Evolutionary conservation across 768 basidiomycete species (phyloP), one percentile per base, ranked within the genome.

Genomic region (Lactifluus echinatus): DNA sequence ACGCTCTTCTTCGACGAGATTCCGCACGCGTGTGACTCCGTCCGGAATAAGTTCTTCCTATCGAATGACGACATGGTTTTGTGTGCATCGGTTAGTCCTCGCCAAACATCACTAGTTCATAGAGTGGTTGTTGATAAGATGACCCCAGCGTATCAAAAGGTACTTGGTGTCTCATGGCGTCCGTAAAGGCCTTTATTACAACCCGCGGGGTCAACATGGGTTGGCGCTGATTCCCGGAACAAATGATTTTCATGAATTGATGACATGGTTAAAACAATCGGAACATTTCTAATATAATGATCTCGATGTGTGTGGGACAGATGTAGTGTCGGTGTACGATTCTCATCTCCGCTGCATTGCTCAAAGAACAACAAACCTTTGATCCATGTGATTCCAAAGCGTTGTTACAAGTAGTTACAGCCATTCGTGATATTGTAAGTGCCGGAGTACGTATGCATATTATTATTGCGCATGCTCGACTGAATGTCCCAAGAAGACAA

Each of bases 1-100:
- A 84, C 89, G 10, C 75, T 97, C 11, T 97, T 88, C 83, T 89
- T 82, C 59, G 89, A 93, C 69, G 88, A 94, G 64, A 92, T 95
- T 45, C 89, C 90, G 1, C 77, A 91, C 65, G 87, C 85, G 15
- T 72, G 75, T 15, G 83, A 93, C 68, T 78, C 83, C 1, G 62
- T 73, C 33, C 84, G 80, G 66, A 80, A 85, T 0, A 69, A 84
- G 49, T 88, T 91, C 68, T 75, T 94, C 60, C 74, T 96, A 17
- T 89, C 91, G n/a, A 89, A 86, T 2, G 77, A 82, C 59, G 93
- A 96, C 63, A 76, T 76, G 21, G 90, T 98, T 64, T 71, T 95
- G 53, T 79, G 87, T 64, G 78, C 89, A 15, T 73, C 79, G 65
- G 90, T 90, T 51, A 40, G 76, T 64, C 8, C 15, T 10, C 28